Percentiles rank a stretch among this genome's conserved stretches.
phyloP scores from a whole-genome alignment of 805 yeast species.

The Metschnikowia peoriensis region DNA sequence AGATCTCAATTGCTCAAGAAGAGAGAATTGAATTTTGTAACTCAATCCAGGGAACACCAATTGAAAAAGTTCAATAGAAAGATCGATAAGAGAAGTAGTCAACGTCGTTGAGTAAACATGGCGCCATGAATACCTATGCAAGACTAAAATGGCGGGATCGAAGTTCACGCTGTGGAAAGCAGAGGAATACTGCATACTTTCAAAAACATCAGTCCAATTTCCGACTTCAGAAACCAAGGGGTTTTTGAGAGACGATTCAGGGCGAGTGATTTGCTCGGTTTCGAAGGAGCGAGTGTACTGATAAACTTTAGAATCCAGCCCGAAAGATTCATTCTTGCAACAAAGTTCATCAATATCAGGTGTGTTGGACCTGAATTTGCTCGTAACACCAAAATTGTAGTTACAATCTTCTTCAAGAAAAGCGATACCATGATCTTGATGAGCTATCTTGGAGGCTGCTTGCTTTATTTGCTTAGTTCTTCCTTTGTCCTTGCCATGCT shows the following conservation, averaged over 20 bases:
- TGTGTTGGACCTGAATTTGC: constrained; percentile 34
- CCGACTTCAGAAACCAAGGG: background rate
- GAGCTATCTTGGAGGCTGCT: constrained; percentile 17
- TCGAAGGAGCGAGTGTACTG: background rate
- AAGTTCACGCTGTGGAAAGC: constrained; percentile 29
- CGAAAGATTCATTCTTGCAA: background rate
- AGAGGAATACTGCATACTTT: constrained; percentile 21
- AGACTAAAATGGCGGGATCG: constrained; percentile 31
- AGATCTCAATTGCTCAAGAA: constrained; percentile 75
- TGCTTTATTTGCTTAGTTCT: constrained; percentile 21
- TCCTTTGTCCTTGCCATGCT: constrained; percentile 16
- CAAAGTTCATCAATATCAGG: constrained; percentile 3
- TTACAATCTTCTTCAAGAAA: constrained; percentile 49
- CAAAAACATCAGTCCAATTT: constrained; percentile 35
- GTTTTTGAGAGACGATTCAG: background rate
- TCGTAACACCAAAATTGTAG: constrained; percentile 52
- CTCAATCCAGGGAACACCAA: constrained; percentile 68
- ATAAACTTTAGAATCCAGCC: background rate
- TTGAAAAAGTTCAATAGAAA: constrained; percentile 75
- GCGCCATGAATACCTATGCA: constrained; percentile 24
- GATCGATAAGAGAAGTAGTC: constrained; percentile 56
- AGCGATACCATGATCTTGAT: constrained; percentile 22
- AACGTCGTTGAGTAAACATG: constrained; percentile 28
- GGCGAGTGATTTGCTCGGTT: background rate
- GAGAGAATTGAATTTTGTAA: constrained; percentile 77